phyloP scores from a whole-genome alignment of 2,329 filamentous ascomycete species.

The Apiospora arundinis region DNA sequence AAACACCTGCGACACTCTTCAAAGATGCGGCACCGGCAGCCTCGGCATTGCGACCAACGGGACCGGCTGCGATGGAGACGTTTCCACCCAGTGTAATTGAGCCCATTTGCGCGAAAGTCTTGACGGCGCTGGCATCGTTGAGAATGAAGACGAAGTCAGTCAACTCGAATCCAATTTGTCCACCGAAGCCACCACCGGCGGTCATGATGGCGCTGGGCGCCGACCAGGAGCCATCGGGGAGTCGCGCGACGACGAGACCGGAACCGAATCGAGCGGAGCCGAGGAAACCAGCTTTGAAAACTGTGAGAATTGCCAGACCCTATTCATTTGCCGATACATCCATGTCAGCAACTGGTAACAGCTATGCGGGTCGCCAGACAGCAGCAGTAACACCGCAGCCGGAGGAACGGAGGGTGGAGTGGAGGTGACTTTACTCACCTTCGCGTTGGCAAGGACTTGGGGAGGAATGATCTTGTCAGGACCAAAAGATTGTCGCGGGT shows the following conservation, averaged over 20 bases:
- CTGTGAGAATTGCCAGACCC: constrained; percentile 84
- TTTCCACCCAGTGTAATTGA: constrained; percentile 94
- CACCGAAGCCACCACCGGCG: constrained; percentile 81
- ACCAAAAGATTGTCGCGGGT: constrained; percentile 90
- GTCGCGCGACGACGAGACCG: constrained; percentile 80
- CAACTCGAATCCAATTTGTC: constrained; percentile 86
- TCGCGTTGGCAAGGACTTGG: constrained; percentile 85
- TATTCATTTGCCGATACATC: constrained; percentile 35
- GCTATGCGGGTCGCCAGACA: background rate
- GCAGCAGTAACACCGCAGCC: background rate
- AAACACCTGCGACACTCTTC: constrained; percentile 87
- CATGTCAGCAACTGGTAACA: background rate
- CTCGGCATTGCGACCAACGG: constrained; percentile 92
- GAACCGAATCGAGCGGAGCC: constrained; percentile 83
- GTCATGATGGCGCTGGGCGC: constrained; percentile 83
- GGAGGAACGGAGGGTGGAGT: background rate
- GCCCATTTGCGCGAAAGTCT: constrained; percentile 91
- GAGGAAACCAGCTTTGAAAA: constrained; percentile 87
- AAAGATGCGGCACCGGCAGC: constrained; percentile 92
- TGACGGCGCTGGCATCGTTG: constrained; percentile 88
- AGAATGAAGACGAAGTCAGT: constrained; percentile 98
- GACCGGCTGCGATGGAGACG: constrained; percentile 92
- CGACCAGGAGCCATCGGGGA: constrained; percentile 80
- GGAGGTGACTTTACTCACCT: constrained; percentile 60
- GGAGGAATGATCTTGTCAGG: constrained; percentile 98